Evolutionary conservation across 2,329 filamentous ascomycete genomes (phyloP).

Genomic region (Colletotrichum coccodes): DNA sequence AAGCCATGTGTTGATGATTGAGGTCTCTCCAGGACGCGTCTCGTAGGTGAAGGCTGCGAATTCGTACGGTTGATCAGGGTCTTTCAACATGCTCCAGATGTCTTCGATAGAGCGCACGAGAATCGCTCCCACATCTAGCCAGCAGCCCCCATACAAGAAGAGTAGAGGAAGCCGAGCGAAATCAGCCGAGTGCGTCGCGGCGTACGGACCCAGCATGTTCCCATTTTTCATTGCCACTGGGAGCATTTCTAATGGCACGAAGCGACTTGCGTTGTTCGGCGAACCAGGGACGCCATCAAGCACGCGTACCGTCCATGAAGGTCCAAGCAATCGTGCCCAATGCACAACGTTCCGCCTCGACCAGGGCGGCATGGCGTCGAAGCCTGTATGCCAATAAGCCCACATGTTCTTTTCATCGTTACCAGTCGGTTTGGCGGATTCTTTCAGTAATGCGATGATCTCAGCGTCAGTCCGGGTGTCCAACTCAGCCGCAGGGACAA

Average conservation of each 20-base stretch:
- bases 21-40: not conserved
- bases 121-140: slow-evolving; percentile 55
- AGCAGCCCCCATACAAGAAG: slow-evolving; percentile 52
- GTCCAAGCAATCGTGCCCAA: slow-evolving; percentile 48
- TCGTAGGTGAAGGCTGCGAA: slow-evolving; percentile 10
- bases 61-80: slow-evolving; percentile 47
- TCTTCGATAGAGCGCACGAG: slow-evolving; percentile 51
- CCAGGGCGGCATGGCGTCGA: slow-evolving; percentile 45
- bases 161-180: slow-evolving; percentile 54
- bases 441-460: slow-evolving; percentile 42
- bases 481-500: not conserved
- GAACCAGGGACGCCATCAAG: slow-evolving; percentile 49
- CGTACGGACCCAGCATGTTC: slow-evolving; percentile 54
- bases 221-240: slow-evolving; percentile 52
- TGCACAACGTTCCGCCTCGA: slow-evolving; percentile 47
- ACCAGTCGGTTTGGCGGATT: slow-evolving; percentile 41
- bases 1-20: slow-evolving; percentile 53
- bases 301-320: slow-evolving; percentile 51
- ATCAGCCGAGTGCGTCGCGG: slow-evolving; percentile 57
- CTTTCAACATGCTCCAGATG: slow-evolving; percentile 51
- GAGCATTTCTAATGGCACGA: slow-evolving; percentile 45
- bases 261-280: slow-evolving; percentile 46
- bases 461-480: slow-evolving; percentile 38
- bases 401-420: slow-evolving; percentile 53
- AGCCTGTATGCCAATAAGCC: slow-evolving; percentile 53